Evolutionary conservation across 495 filamentous ascomycete species (phyloP).

Genomic region (Penicillium longicatenatum): DNA sequence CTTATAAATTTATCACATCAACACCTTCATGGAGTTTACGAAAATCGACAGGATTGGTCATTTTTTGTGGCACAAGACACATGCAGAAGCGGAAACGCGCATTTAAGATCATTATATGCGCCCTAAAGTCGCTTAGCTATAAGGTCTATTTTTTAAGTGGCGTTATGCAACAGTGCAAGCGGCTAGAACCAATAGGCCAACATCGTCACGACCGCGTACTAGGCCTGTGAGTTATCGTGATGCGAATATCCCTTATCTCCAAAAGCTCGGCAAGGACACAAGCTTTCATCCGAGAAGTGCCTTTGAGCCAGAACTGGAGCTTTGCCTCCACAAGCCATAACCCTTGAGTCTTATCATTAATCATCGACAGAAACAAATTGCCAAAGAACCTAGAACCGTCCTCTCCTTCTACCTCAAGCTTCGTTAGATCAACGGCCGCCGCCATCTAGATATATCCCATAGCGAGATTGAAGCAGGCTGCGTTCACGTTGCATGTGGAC

Average conservation of each 20-base stretch:
- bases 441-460: conserved; percentile 13
- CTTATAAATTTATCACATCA: background rate
- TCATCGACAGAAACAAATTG: background rate
- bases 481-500: conserved; percentile 7
- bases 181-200: background rate
- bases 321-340: background rate
- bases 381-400: background rate
- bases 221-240: background rate
- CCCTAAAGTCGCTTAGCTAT: background rate
- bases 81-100: background rate
- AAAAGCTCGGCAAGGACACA: background rate
- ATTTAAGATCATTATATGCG: background rate
- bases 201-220: background rate
- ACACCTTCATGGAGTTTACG: background rate
- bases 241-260: background rate
- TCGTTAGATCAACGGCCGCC: conserved; percentile 5
- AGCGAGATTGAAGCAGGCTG: conserved; percentile 9
- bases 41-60: background rate
- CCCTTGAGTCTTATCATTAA: background rate
- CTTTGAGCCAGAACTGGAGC: background rate
- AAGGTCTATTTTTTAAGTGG: background rate
- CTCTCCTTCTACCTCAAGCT: background rate
- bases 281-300: background rate
- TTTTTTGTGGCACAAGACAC: background rate
- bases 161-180: background rate